These are phyloP conservation scores for Wickerhamomyces silvicola DNA, from an alignment of 805 yeast species.

Conservation along the genomic window DNA sequence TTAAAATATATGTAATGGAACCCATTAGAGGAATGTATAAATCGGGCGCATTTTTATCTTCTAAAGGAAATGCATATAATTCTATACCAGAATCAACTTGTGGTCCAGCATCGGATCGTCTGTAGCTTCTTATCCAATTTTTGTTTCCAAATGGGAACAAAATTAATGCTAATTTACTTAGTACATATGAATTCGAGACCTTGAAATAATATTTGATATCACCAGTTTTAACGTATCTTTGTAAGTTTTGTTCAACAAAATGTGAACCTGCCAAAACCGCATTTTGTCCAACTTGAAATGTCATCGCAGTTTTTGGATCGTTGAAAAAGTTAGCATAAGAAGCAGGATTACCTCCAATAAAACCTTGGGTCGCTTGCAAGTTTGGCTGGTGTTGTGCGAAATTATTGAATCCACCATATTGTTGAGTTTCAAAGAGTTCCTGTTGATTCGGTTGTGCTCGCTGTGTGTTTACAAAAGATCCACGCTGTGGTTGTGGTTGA, in stretches of 20 bases:
- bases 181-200: conserved; percentile 83
- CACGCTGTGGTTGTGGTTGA: conserved; percentile 15
- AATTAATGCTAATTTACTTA: conserved; percentile 63
- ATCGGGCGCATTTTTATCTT: conserved; percentile 93
- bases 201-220: conserved; percentile 83
- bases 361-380: conserved; percentile 15
- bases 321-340: conserved; percentile 43
- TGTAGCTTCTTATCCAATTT: conserved; percentile 65
- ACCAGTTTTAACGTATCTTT: conserved; percentile 39
- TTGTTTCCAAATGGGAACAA: conserved; percentile 81
- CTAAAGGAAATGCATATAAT: conserved; percentile 65
- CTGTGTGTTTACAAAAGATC: conserved; percentile 16
- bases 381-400: conserved; percentile 16
- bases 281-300: conserved; percentile 80
- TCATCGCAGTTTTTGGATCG: conserved; percentile 79
- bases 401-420: conserved; percentile 14
- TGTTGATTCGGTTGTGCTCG: conserved; percentile 25
- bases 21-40: conserved; percentile 95
- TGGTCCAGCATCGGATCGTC: conserved; percentile 25
- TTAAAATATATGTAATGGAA: conserved; percentile 74
- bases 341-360: conserved; percentile 7
- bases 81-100: conserved; percentile 11
- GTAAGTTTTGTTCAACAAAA: conserved; percentile 59
- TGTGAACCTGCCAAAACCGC: conserved; percentile 80
- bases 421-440: conserved; percentile 21